phyloP scores from a whole-genome alignment of 2,329 filamentous ascomycete genomes.

The Keithomyces neogunnii region DNA sequence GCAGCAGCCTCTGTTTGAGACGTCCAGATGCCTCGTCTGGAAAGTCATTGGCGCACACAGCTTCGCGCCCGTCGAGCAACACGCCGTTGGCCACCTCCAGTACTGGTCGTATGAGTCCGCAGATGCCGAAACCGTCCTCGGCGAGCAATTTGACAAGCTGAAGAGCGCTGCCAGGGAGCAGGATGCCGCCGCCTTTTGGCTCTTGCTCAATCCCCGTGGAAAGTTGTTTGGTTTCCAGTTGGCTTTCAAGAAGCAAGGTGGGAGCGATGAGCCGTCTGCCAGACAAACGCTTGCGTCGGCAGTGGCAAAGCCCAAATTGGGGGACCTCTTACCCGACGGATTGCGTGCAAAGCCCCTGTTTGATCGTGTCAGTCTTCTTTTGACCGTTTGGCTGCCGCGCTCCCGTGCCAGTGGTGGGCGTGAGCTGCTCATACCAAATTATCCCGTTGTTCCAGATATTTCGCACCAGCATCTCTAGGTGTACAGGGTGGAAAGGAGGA shows the following conservation, averaged over 20 bases:
- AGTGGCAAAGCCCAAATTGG: not conserved
- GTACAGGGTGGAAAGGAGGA: too few species aligned
- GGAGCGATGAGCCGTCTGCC: conserved; percentile 1
- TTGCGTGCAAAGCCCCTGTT: not conserved
- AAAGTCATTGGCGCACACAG: conserved; percentile 8
- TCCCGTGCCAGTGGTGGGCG: conserved; percentile 5
- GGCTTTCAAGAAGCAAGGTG: conserved; percentile 5
- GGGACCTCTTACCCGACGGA: not conserved
- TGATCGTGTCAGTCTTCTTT: conserved; percentile 3
- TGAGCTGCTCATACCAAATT: conserved; percentile 5
- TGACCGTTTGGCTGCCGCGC: conserved; percentile 7
- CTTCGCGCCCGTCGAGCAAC: conserved; percentile 6
- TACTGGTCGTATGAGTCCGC: conserved; percentile 1
- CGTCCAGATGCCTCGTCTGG: conserved; percentile 2
- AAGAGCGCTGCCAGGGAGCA: not conserved
- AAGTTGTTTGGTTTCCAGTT: conserved; percentile 1
- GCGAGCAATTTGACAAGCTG: not conserved
- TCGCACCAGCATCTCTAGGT: not conserved
- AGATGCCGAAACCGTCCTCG: conserved; percentile 3
- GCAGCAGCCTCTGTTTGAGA: conserved; percentile 6
- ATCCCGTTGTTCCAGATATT: conserved; percentile 7
- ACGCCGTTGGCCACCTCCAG: conserved; percentile 8
- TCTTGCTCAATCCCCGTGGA: conserved; percentile 5
- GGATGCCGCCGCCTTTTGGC: conserved; percentile 7
- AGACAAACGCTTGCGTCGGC: not conserved